Base-by-base conservation (phyloP, 2,329 filamentous ascomycete species). In the Beauveria asiatica region DNA sequence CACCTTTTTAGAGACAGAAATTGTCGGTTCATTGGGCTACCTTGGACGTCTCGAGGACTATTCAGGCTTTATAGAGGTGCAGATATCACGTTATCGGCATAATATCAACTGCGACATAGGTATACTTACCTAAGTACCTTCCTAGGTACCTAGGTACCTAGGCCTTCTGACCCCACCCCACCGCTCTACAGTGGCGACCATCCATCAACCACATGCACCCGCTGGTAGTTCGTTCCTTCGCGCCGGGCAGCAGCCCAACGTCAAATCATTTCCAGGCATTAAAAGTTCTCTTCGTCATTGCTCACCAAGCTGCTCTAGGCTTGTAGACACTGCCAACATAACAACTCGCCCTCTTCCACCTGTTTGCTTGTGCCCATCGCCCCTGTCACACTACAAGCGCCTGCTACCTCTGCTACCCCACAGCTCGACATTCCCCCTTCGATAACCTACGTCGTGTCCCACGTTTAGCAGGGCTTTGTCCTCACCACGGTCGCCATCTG, bases 361-460 rank as follows among this genome's bases (percentile, higher is more conserved):
- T 42, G n/a, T 30, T 39, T 51, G 13, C 17, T 16, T 51, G 9
- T 9, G 19, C 49, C 11, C n/a, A 10, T 39, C 7, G 7, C 39
- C 25, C 39, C 17, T 30, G 45, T 49, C 56, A 45, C 48, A 9
- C 55, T 50, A 6, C 51, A 60, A 56, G 59, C 45, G 59, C 59
- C 59, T 45, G 45, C 59, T 27, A 55, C 51, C 30, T 44, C 50
- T 44, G 37, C 37, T 56, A 57, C 59, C 59, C 59, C 59, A 57
- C 59, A 57, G 39, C 53, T 49, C 50, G 50, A 53, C 57, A 51
- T 58, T 23, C 39, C 44, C 42, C 41, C 54, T 39, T 44, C 57
- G 44, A 60, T 60, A 60, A 60, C 57, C 23, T 42, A 49, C 57
- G 8, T 58, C 48, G 46, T 51, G 50, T 60, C 57, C 57, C 57